Conservation (phyloP, 208 protist genomes). For the Leishmania martiniquensis region DNA sequence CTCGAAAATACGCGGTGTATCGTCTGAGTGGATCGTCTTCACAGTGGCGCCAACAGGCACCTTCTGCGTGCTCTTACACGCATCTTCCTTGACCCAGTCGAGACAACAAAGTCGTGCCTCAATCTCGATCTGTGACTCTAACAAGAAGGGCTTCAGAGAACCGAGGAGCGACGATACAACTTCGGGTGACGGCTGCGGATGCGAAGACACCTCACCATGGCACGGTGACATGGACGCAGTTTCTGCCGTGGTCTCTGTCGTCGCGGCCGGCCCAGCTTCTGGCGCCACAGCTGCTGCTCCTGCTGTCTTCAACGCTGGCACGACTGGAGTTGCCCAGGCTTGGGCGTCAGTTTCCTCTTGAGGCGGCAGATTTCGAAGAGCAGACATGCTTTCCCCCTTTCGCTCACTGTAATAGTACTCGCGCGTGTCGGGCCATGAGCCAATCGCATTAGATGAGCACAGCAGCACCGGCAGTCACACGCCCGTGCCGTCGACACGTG, state of each 20-base stretch:
- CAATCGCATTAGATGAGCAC: not conserved
- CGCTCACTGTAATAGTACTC: not conserved
- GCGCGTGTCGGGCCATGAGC: not conserved
- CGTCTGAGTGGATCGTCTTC: not conserved
- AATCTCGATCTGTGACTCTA: constrained; percentile 52
- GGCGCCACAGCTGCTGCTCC: not conserved
- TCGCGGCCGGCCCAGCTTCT: not conserved
- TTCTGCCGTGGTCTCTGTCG: not conserved
- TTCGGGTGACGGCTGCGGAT: not conserved
- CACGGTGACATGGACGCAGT: not conserved
- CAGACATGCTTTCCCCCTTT: not conserved
- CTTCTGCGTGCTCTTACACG: not conserved
- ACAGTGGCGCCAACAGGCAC: not conserved
- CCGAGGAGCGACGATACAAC: constrained; percentile 33
- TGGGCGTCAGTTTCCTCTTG: not conserved
- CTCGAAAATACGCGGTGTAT: constrained; percentile 3
- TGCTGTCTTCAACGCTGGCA: not conserved
- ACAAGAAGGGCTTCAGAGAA: constrained; percentile 29
- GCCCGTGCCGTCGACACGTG: not conserved
- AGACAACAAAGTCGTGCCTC: constrained; percentile 71
- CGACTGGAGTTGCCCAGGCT: not conserved
- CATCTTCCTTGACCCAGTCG: constrained; percentile 5
- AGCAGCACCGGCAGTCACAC: not conserved
- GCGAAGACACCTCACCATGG: not conserved
- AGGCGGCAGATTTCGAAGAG: not conserved